Evolutionary conservation across 805 yeast genomes (phyloP).

Genomic region (Debaryomyces castellii): DNA sequence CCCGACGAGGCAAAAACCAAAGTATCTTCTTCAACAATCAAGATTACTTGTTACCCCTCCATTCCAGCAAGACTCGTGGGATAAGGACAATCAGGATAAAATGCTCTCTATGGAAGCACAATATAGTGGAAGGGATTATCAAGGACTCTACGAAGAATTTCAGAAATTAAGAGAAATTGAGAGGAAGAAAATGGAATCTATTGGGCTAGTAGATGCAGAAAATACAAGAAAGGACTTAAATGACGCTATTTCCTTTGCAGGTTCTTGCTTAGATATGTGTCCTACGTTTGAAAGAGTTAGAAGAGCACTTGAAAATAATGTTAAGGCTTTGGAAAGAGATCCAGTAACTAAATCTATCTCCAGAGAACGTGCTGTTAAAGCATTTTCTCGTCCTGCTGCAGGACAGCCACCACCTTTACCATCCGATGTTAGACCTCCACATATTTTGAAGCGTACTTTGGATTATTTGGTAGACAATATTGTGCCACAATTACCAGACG

Average conservation of each 20-base stretch:
- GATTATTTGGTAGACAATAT: constrained; percentile 67
- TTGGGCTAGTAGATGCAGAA: constrained; percentile 85
- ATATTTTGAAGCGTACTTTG: constrained; percentile 62
- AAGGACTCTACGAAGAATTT: constrained; percentile 71
- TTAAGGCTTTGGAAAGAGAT: constrained; percentile 73
- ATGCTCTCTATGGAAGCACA: constrained; percentile 53
- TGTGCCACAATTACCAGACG: constrained; percentile 68
- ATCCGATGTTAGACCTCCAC: constrained; percentile 95
- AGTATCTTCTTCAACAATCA: constrained; percentile 35
- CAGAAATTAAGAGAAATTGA: constrained; percentile 74
- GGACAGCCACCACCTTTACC: constrained; percentile 98
- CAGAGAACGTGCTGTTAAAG: constrained; percentile 69
- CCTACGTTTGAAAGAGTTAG: constrained; percentile 90
- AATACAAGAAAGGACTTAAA: constrained; percentile 77
- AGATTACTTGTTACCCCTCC: constrained; percentile 32
- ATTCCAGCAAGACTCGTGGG: constrained; percentile 59
- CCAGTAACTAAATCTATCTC: constrained; percentile 54
- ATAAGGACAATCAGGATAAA: constrained; percentile 62
- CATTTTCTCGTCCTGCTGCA: constrained; percentile 95
- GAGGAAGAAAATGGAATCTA: constrained; percentile 71
- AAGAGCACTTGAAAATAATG: constrained; percentile 84
- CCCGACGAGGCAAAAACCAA: constrained; percentile 30
- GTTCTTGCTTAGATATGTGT: constrained; percentile 92
- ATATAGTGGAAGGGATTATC: constrained; percentile 53
- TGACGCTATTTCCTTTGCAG: constrained; percentile 85